phyloP scores from a whole-genome alignment of 768 basidiomycete genomes.

The Trametes cinnabarina region DNA sequence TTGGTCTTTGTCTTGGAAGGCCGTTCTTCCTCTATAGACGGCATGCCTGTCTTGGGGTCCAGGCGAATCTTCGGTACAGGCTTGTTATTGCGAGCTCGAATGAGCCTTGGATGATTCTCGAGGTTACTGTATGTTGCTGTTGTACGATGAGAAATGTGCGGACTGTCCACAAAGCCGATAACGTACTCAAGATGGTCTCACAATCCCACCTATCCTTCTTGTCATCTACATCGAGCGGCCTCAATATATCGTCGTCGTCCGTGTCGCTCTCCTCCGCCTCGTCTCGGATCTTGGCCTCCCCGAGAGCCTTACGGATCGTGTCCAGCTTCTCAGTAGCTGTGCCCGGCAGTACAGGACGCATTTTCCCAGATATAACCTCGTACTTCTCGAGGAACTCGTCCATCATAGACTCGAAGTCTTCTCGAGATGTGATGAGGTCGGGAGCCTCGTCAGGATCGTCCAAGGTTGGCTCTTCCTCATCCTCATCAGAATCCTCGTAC shows the following conservation, averaged over 20 bases:
- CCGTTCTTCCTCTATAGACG: slow-evolving; percentile 44
- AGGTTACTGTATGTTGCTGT: slow-evolving; percentile 94
- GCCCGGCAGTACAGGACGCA: slow-evolving; percentile 73
- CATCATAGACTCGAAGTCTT: slow-evolving; percentile 89
- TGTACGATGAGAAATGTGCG: not conserved
- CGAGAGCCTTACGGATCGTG: slow-evolving; percentile 73
- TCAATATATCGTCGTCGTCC: slow-evolving; percentile 44
- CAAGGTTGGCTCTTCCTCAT: slow-evolving; percentile 39
- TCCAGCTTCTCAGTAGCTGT: slow-evolving; percentile 77
- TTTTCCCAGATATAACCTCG: slow-evolving; percentile 85
- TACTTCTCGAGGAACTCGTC: slow-evolving; percentile 92
- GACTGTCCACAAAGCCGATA: not conserved
- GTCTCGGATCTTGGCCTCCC: slow-evolving; percentile 58
- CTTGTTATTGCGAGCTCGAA: slow-evolving; percentile 60
- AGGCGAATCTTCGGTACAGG: slow-evolving; percentile 63
- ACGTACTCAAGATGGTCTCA: slow-evolving; percentile 89
- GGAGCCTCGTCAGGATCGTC: slow-evolving; percentile 61
- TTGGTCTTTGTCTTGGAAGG: slow-evolving; percentile 5
- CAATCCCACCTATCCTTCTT: slow-evolving; percentile 90
- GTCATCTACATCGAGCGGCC: slow-evolving; percentile 43
- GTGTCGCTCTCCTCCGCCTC: slow-evolving; percentile 47
- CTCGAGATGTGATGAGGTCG: slow-evolving; percentile 74
- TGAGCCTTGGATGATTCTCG: slow-evolving; percentile 93
- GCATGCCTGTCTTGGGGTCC: slow-evolving; percentile 77
- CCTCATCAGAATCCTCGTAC: slow-evolving; percentile 63